Conservation (phyloP, 2,329 filamentous ascomycete species). For the Trichoderma polysporum region DNA sequence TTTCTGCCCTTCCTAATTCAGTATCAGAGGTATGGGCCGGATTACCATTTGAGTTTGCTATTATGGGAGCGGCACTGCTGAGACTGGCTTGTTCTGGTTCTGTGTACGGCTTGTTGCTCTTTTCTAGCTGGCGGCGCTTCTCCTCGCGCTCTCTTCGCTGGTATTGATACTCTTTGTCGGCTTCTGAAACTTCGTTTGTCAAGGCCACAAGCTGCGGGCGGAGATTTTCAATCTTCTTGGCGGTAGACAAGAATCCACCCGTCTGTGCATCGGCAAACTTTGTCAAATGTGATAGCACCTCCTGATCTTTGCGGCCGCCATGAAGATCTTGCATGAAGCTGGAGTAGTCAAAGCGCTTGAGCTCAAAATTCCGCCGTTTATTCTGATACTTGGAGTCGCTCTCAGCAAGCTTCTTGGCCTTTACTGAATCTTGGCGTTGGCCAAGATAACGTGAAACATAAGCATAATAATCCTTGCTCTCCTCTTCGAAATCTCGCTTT, state of each 20-base stretch:
- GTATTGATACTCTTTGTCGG: constrained; percentile 95
- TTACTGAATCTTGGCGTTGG: constrained; percentile 90
- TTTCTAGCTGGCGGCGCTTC: constrained; percentile 85
- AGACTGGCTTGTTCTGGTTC: constrained; percentile 63
- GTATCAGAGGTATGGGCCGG: constrained; percentile 58
- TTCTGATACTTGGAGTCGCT: constrained; percentile 95
- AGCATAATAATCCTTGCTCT: constrained; percentile 97
- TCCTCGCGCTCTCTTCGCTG: constrained; percentile 94
- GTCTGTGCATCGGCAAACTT: constrained; percentile 92
- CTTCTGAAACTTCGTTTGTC: constrained; percentile 82
- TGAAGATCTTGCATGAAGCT: constrained; percentile 99
- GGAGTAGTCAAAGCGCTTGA: constrained; percentile 97
- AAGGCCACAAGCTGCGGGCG: constrained; percentile 88
- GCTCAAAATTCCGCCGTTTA: constrained; percentile 90
- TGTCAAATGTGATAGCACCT: constrained; percentile 90
- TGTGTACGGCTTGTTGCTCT: constrained; percentile 71
- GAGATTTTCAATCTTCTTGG: constrained; percentile 83
- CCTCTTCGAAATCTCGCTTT: constrained; percentile 96
- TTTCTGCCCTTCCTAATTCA: constrained; percentile 68
- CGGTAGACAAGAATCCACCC: constrained; percentile 74
- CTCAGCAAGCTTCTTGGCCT: constrained; percentile 93
- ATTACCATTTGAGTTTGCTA: constrained; percentile 44
- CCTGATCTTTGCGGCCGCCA: constrained; percentile 96
- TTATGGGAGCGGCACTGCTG: constrained; percentile 35
- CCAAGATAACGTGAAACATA: constrained; percentile 96